phyloP scores from a whole-genome alignment of 1,284 basidiomycete genomes.

The Cryptococcus wingfieldii region DNA sequence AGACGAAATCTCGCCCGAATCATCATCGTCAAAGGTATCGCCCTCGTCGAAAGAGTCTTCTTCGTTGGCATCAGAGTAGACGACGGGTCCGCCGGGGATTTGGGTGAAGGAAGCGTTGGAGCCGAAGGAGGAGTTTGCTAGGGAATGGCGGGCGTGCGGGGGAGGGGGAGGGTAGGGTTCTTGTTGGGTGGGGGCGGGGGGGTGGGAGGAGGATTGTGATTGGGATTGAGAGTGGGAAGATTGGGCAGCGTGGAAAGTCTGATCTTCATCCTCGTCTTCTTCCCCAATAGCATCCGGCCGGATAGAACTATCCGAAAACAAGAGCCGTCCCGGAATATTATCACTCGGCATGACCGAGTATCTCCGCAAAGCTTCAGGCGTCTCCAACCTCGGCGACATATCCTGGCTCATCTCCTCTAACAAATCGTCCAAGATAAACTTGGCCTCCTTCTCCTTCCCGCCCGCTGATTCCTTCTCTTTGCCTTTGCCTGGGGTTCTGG shows the following conservation, averaged over 20 bases:
- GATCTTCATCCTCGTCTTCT: conserved; percentile 5
- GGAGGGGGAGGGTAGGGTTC: neutral
- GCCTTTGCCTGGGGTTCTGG: conserved; percentile 39
- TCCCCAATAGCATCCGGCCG: neutral
- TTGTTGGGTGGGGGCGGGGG: conserved; percentile 1
- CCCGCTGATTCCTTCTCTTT: conserved; percentile 1
- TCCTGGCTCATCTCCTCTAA: conserved; percentile 38
- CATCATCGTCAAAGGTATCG: neutral
- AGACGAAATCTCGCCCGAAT: conserved; percentile 2
- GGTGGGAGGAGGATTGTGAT: conserved; percentile 1
- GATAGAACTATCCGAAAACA: neutral
- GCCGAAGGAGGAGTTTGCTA: neutral
- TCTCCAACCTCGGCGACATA: conserved; percentile 29
- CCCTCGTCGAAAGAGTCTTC: conserved; percentile 1
- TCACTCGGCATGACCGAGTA: conserved; percentile 37
- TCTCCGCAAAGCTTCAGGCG: conserved; percentile 32
- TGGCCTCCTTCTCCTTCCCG: conserved; percentile 59
- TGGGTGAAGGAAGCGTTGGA: neutral
- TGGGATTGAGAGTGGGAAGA: neutral
- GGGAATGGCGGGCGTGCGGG: neutral
- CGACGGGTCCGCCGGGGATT: neutral
- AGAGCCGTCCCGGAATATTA: conserved; percentile 5
- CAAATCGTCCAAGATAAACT: conserved; percentile 41
- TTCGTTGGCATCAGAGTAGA: neutral
- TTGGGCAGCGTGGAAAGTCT: conserved; percentile 6